Base-by-base conservation (phyloP, 2,329 filamentous ascomycete genomes). In the Ascomycota sp. region DNA sequence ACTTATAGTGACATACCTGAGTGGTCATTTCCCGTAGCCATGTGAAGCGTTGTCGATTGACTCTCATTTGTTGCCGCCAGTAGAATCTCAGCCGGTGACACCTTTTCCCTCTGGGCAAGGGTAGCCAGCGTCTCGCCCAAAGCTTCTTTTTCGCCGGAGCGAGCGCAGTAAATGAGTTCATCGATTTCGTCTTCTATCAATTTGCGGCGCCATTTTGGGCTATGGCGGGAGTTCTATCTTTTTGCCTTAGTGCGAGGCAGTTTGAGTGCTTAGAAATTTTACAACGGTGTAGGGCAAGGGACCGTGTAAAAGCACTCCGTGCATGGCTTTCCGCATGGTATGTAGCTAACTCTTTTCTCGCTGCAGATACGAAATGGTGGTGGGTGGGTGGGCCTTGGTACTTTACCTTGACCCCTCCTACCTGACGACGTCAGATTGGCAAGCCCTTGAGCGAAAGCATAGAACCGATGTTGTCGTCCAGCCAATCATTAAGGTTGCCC, bases 1-100 rank as follows among this genome's bases (percentile, higher is more conserved):
- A n/a, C n/a, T n/a, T n/a, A 15, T 5, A 7, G 10, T n/a, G 4
- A 32, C 59, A 43, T 64, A 85, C 82, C 77, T 35, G 69, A 45
- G 46, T 93, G 76, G 2, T 86, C 86, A 48, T 98, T 98, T 19
- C 81, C 89, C 17, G 81, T 74, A 7, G 85, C 82, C 69, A 91
- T 94, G 55, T 98, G 89, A 45, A 95, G 53, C 28, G 75, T 77
- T 38, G 83, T 91, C 33, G 80, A 78, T 38, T 75, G 79, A 40
- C 74, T 67, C 25, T 70, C 63, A 47, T 93, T 83, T 38, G 72
- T 69, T 17, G 78, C 77, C 10, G 69, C 67, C 29, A 64, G 51
- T 28, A 94, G 51, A 34, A 93, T 63, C 33, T 74, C 65, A n/a
- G 67, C 62, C 2, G 64, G 49, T 0, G 67, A 51, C 29, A 60